Percentiles rank a stretch among this genome's conserved stretches.
These are phyloP conservation scores for Hypoxylon sp. DNA, from an alignment of 2,329 filamentous ascomycete genomes.

Conservation along the genomic window DNA sequence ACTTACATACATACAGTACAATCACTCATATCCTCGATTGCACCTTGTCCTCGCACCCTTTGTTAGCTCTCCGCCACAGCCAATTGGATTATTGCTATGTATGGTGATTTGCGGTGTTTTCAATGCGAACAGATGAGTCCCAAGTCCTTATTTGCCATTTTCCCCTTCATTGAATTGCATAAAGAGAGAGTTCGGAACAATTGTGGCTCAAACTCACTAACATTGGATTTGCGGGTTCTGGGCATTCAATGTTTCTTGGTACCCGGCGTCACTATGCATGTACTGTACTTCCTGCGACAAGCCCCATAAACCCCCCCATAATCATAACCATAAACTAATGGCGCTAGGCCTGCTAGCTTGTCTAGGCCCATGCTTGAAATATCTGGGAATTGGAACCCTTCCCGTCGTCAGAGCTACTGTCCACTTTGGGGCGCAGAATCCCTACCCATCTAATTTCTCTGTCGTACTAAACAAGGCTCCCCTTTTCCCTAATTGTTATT, in stretches of 20 bases:
- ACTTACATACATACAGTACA: too few species aligned
- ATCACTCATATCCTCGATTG: constrained; percentile 7
- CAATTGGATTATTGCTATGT: constrained; percentile 21
- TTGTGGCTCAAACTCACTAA: constrained; percentile 11
- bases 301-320: constrained; percentile 23
- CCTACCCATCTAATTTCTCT: constrained; percentile 45
- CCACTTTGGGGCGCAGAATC: constrained; percentile 38
- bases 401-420: constrained; percentile 40
- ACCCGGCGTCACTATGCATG: constrained; percentile 16
- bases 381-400: constrained; percentile 35
- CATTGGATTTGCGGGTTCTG: too few species aligned
- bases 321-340: constrained; percentile 23
- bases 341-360: constrained; percentile 25
- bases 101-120: constrained; percentile 11
- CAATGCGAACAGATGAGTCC: constrained; percentile 20
- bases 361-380: constrained; percentile 31
- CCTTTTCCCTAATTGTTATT: constrained; percentile 46
- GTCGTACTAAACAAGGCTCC: constrained; percentile 46
- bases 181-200: constrained; percentile 11
- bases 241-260: too few species aligned
- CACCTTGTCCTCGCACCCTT: constrained; percentile 21
- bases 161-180: constrained; percentile 15
- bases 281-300: constrained; percentile 24
- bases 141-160: constrained; percentile 5
- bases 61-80: constrained; percentile 14